Percentiles rank a stretch among this genome's conserved stretches.
Evolutionary conservation across 805 yeast species (phyloP).

Genomic region (Clavispora fructus): DNA sequence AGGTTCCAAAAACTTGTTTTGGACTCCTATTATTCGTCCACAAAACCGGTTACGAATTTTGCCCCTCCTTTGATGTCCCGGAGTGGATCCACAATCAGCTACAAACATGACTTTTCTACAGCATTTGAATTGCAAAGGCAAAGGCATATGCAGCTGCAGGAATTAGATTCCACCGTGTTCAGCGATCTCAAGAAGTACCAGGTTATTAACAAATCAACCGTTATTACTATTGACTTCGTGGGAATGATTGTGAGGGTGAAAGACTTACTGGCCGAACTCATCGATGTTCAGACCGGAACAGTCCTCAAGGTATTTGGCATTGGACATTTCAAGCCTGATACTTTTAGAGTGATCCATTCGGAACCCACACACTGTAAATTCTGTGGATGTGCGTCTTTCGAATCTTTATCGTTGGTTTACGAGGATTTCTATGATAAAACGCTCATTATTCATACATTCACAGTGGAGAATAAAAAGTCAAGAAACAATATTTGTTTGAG

Average conservation of each 20-base stretch:
- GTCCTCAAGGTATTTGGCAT: slow-evolving; percentile 56
- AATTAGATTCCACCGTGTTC: background rate
- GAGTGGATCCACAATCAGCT: slow-evolving; percentile 1
- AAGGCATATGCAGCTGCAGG: background rate
- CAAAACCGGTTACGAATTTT: slow-evolving; percentile 4
- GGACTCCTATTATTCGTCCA: background rate
- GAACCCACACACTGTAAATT: slow-evolving; percentile 86
- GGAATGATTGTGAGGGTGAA: slow-evolving; percentile 67
- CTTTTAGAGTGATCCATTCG: slow-evolving; percentile 69
- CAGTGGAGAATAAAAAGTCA: slow-evolving; percentile 61
- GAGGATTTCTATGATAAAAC: slow-evolving; percentile 53
- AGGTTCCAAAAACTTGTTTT: slow-evolving; percentile 42
- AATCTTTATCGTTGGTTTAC: slow-evolving; percentile 68
- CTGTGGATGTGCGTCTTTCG: slow-evolving; percentile 83
- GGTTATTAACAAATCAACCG: slow-evolving; percentile 30
- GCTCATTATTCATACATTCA: slow-evolving; percentile 67
- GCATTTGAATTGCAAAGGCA: slow-evolving; percentile 4
- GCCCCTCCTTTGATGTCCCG: slow-evolving; percentile 15
- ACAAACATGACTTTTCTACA: slow-evolving; percentile 1
- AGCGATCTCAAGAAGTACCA: background rate
- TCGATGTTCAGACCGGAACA: slow-evolving; percentile 77
- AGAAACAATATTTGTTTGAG: slow-evolving; percentile 77
- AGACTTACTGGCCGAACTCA: slow-evolving; percentile 53
- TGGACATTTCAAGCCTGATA: slow-evolving; percentile 54
- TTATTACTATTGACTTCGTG: slow-evolving; percentile 60